Evolutionary conservation across 176 grass and related monocot species (phyloP).

Genomic region (Cymbopogon citratus): DNA sequence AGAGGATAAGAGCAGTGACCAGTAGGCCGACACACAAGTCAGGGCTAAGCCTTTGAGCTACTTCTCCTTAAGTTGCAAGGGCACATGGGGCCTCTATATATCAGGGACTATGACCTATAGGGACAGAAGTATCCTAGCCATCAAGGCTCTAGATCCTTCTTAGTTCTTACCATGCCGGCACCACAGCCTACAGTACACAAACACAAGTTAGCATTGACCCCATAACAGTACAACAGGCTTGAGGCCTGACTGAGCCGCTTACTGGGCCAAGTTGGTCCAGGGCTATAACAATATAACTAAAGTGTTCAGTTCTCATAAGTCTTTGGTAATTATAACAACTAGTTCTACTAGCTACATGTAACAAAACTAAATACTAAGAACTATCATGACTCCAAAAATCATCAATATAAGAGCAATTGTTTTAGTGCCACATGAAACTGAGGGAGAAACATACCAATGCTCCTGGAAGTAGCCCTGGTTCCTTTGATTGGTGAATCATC

Average conservation of each 20-base stretch:
- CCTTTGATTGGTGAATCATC: slow-evolving; percentile 72
- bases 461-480: slow-evolving; percentile 53
- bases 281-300: neutral
- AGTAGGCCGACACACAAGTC: neutral
- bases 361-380: neutral
- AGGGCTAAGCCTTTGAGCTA: neutral
- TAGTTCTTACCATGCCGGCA: neutral
- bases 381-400: neutral
- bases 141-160: neutral
- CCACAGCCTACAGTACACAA: neutral
- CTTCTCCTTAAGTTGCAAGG: neutral
- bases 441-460: slow-evolving; percentile 51
- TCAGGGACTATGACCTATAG: neutral
- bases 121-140: neutral
- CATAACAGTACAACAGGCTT: neutral
- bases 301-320: neutral
- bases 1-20: neutral
- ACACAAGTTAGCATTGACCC: neutral
- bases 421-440: slow-evolving; percentile 3
- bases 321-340: neutral
- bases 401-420: neutral
- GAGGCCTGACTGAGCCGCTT: neutral
- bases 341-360: neutral
- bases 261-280: neutral
- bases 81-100: neutral